These are phyloP conservation scores for Cicer bijugum DNA, from an alignment of 306 rosid genomes.

Conservation along the genomic window DNA sequence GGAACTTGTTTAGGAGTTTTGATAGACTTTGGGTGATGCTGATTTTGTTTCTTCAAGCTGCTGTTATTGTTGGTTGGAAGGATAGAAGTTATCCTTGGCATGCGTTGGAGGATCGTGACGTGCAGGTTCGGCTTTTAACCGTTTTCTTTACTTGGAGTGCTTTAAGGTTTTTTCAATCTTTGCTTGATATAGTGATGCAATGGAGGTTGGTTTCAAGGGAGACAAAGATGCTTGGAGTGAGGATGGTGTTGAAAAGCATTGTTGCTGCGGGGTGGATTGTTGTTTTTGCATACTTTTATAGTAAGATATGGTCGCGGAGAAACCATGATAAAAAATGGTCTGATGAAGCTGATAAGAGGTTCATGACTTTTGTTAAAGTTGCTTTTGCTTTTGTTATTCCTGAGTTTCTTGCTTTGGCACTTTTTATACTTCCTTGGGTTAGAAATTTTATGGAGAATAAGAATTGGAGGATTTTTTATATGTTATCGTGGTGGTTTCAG, in stretches of 20 bases:
- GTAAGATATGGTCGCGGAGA: constrained; percentile 66
- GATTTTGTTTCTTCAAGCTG: constrained; percentile 74
- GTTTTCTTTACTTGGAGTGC: constrained; percentile 81
- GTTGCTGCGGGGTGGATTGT: constrained; percentile 68
- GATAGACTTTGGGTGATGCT: constrained; percentile 87
- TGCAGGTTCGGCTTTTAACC: constrained; percentile 64
- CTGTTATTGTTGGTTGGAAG: constrained; percentile 75
- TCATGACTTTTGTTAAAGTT: constrained; percentile 61
- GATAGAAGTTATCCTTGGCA: constrained; percentile 60
- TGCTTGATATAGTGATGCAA: constrained; percentile 77
- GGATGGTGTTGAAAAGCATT: constrained; percentile 67
- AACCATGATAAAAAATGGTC: constrained; percentile 64
- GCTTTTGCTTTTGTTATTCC: constrained; percentile 63
- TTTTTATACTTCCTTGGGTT: constrained; percentile 78
- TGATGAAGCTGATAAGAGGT: constrained; percentile 53
- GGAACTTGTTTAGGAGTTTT: constrained; percentile 83
- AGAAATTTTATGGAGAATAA: constrained; percentile 72
- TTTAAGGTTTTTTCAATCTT: constrained; percentile 68
- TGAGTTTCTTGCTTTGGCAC: constrained; percentile 66
- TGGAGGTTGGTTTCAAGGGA: constrained; percentile 71
- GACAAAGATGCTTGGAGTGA: constrained; percentile 59
- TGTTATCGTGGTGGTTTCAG: constrained; percentile 88
- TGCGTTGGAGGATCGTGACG: constrained; percentile 48
- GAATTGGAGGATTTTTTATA: constrained; percentile 67
- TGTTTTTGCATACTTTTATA: constrained; percentile 61